Percentiles rank a stretch among this genome's conserved stretches.
phyloP scores from a whole-genome alignment of 371 early-diverging fungal genomes.

The Apophysomyces trapeziformis region DNA sequence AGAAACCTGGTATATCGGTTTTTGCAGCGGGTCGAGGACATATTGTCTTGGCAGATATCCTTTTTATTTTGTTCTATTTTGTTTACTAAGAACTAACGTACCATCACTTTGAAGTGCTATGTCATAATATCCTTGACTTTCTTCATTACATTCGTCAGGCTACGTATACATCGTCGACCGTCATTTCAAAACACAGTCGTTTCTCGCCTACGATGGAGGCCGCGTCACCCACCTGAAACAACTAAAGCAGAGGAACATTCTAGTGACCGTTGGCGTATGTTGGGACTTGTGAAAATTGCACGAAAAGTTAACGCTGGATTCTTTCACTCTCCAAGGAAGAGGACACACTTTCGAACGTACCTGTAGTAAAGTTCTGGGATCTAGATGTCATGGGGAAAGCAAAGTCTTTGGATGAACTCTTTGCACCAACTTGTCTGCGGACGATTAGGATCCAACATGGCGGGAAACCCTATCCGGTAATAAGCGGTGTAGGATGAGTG shows the following conservation, averaged over 20 bases:
- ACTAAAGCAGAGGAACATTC: slow-evolving; percentile 70
- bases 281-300: too few relatives aligned
- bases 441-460: slow-evolving; percentile 77
- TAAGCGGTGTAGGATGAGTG: slow-evolving; percentile 16
- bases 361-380: slow-evolving; percentile 83
- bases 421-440: slow-evolving; percentile 66
- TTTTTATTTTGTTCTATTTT: slow-evolving; percentile 22
- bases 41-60: slow-evolving; percentile 59
- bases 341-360: slow-evolving; percentile 45
- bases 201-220: slow-evolving; percentile 71
- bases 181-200: slow-evolving; percentile 69
- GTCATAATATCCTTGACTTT: slow-evolving; percentile 34
- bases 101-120: too few relatives aligned
- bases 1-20: slow-evolving; percentile 57
- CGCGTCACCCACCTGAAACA: slow-evolving; percentile 83
- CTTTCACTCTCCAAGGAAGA: slow-evolving; percentile 46
- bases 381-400: slow-evolving; percentile 61
- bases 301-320: too few relatives aligned
- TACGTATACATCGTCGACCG: slow-evolving; percentile 72
- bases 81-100: too few relatives aligned
- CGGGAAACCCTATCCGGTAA: slow-evolving; percentile 72
- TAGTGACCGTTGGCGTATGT: slow-evolving; percentile 77
- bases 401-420: slow-evolving; percentile 35
- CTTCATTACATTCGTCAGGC: slow-evolving; percentile 54
- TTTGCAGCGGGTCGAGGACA: slow-evolving; percentile 63